Conservation (phyloP, 2,329 filamentous ascomycete genomes). For the Aspergillus sp. region DNA sequence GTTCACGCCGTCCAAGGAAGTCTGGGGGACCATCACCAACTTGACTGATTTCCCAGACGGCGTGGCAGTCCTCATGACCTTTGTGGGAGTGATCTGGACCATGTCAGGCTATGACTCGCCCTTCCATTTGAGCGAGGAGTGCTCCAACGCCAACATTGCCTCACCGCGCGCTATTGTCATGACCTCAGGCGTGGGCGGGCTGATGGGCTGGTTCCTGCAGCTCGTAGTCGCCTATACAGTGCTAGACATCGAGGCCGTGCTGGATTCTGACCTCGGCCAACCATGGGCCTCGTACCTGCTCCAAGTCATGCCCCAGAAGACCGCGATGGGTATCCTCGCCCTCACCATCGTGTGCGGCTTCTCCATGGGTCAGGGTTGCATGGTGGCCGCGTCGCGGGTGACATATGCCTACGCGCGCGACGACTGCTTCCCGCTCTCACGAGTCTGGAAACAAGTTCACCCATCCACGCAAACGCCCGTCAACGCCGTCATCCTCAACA, state of each 20-base stretch:
- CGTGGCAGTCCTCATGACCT: conserved; percentile 65
- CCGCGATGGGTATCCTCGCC: conserved; percentile 58
- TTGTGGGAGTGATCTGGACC: conserved; percentile 66
- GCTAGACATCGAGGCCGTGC: conserved; percentile 54
- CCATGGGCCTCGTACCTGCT: conserved; percentile 67
- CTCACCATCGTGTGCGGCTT: conserved; percentile 67
- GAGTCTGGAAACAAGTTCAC: conserved; percentile 58
- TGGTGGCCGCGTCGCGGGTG: conserved; percentile 63
- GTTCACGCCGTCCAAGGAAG: conserved; percentile 54
- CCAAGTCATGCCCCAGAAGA: conserved; percentile 58
- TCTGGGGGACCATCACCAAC: conserved; percentile 64
- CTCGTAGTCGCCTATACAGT: conserved; percentile 70
- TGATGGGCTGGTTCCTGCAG: conserved; percentile 70
- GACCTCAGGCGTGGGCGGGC: conserved; percentile 61
- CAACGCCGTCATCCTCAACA: conserved; percentile 67
- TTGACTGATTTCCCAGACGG: conserved; percentile 65
- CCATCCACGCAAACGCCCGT: conserved; percentile 59
- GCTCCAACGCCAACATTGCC: conserved; percentile 66
- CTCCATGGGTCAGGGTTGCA: conserved; percentile 68
- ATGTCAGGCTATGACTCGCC: conserved; percentile 64
- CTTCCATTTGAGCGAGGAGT: conserved; percentile 72
- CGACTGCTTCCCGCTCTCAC: conserved; percentile 61
- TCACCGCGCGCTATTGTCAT: conserved; percentile 68
- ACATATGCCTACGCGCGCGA: conserved; percentile 71
- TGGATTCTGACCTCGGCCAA: conserved; percentile 61